phyloP scores from a whole-genome alignment of 768 basidiomycete genomes.

The Xerocomus potaroensis region DNA sequence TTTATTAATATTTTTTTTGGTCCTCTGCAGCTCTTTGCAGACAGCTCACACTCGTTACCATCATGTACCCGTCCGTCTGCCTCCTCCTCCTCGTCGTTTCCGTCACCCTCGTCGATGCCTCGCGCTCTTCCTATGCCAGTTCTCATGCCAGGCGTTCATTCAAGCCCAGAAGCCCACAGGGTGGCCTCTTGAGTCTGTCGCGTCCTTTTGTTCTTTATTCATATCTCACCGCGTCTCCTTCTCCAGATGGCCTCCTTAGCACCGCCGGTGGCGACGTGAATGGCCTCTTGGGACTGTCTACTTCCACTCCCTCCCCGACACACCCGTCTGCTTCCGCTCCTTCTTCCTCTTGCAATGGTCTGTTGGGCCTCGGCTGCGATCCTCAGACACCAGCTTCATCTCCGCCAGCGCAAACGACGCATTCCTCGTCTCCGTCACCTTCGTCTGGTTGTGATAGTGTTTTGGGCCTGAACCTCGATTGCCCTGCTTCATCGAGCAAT shows the following conservation, averaged over 20 bases:
- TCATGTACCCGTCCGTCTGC: slow-evolving; percentile 20
- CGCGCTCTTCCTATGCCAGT: slow-evolving; percentile 37
- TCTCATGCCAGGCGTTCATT: slow-evolving; percentile 34
- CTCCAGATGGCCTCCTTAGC: slow-evolving; percentile 10
- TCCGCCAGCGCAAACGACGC: not conserved
- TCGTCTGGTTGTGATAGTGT: slow-evolving; percentile 1
- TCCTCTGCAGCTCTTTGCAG: slow-evolving; percentile 4
- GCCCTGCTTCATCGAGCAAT: not conserved
- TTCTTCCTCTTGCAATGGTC: slow-evolving; percentile 13
- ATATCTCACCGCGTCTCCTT: not conserved
- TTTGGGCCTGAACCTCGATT: slow-evolving; percentile 10
- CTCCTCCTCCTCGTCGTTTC: slow-evolving; percentile 29
- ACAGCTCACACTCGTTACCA: slow-evolving; percentile 40
- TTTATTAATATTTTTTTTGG: too few species aligned
- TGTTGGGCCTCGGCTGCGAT: slow-evolving; percentile 21
- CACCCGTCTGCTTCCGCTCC: slow-evolving; percentile 1
- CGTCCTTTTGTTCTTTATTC: not conserved
- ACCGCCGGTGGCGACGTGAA: not conserved
- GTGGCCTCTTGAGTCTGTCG: slow-evolving; percentile 16
- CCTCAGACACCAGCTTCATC: slow-evolving; percentile 2
- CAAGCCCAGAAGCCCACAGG: slow-evolving; percentile 21
- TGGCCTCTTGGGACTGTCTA: not conserved
- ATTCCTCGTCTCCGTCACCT: not conserved
- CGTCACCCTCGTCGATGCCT: slow-evolving; percentile 27
- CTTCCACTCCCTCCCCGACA: slow-evolving; percentile 11